Base-by-base conservation (phyloP, 192 early-diverging fungal species). In the Linnemannia hyalina region DNA sequence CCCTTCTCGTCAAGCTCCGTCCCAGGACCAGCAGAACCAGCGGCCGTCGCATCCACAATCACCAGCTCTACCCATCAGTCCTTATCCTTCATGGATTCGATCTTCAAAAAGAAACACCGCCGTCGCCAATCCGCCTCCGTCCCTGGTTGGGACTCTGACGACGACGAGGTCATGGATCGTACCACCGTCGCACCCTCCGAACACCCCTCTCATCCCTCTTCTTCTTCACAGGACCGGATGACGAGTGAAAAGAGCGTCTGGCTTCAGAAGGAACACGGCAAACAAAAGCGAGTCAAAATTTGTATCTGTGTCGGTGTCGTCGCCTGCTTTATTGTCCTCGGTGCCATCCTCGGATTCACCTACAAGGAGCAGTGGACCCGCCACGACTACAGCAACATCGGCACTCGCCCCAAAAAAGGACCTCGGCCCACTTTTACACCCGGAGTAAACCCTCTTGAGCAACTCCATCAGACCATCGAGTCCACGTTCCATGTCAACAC, bases 401-500 rank as follows among this genome's bases (percentile, higher is more conserved):
- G 23, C 13, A 47, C 32, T 10, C 70, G 46, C n/a, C 70, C 36
- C 42, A 35, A 70, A 60, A 68, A 38, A 15, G 29, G 57, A 26
- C 54, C 4, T 23, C n/a, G 18, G 7, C 36, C 74, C 18, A 2
- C 38, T 36, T 7, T 23, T 4, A 40, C 15, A 0, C n/a, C n/a
- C 1, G 42, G 55, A 44, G 60, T 11, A 9, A 54, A 44, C 35
- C 1, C 69, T 3, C 41, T 32, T 4, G 35, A 73, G 13, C 69
- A 69, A 23, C 18, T 77, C 1, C 71, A 78, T n/a, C 36, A 73
- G 3, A 63, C 77, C 0, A 86, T 86, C 41, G 84, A 86, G 68
- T 22, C 68, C 9, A 76, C n/a, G 3, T 86, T 44, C 54, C 75
- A 77, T 32, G 88, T 90, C 20, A 89, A 90, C 68, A 81, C 63